Conservation (phyloP, 441 rosid genomes). For the Corymbia citriodora region DNA sequence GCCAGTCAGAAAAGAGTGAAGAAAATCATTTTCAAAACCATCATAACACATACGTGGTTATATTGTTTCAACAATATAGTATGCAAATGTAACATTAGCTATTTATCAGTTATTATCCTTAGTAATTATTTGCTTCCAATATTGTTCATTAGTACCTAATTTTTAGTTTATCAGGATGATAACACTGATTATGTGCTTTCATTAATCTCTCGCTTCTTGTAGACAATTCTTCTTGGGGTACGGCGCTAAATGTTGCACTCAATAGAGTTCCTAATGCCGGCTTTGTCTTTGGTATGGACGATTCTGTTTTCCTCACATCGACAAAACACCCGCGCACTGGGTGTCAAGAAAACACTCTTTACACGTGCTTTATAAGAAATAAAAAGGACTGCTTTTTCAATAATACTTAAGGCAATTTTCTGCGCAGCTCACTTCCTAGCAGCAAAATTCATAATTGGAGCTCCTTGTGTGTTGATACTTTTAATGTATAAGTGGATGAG, state of each 20-base stretch:
- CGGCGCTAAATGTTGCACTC: accelerated
- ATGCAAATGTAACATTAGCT: background rate
- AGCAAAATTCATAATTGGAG: background rate
- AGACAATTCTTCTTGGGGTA: accelerated
- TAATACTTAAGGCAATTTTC: background rate
- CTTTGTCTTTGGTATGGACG: background rate
- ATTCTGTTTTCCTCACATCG: background rate
- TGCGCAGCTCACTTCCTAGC: background rate
- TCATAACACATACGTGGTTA: too few species aligned
- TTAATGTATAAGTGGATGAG: background rate
- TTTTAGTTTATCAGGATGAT: too few species aligned
- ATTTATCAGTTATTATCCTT: too few species aligned
- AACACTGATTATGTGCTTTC: background rate
- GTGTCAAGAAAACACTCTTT: background rate
- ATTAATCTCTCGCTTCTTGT: background rate
- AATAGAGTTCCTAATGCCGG: accelerated
- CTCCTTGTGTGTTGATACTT: background rate
- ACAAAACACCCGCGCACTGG: accelerated
- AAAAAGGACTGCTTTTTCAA: background rate
- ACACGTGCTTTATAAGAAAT: too few species aligned
- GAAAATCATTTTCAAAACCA: too few species aligned
- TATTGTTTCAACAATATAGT: background rate
- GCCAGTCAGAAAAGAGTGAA: background rate
- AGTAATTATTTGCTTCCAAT: too few species aligned
- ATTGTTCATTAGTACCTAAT: too few species aligned